phyloP scores from a whole-genome alignment of 2,329 filamentous ascomycete genomes.

The Calcarisporium arbuscula region DNA sequence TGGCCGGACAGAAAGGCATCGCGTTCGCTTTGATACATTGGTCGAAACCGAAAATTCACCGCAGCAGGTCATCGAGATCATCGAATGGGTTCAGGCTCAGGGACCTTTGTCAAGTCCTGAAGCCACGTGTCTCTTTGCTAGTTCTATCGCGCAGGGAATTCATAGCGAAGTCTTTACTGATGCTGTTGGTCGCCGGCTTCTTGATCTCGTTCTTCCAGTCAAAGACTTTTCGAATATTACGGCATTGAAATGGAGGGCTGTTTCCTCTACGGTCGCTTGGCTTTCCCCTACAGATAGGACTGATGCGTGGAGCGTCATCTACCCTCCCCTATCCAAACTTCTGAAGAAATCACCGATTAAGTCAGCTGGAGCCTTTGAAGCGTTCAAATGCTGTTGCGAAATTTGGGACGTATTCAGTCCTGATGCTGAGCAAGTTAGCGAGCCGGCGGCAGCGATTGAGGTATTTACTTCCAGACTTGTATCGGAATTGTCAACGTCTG shows the following conservation, averaged over 20 bases:
- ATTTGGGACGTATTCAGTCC: constrained; percentile 33
- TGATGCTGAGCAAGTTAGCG: constrained; percentile 22
- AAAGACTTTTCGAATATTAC: constrained; percentile 22
- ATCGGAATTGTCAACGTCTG: constrained; percentile 19
- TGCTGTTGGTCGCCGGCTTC: constrained; percentile 30
- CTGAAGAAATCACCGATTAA: constrained; percentile 25
- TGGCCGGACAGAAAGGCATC: constrained; percentile 11
- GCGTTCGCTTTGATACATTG: constrained; percentile 14
- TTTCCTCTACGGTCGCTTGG: constrained; percentile 30
- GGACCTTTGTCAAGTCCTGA: constrained; percentile 22
- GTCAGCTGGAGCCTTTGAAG: constrained; percentile 31
- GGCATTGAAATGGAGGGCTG: constrained; percentile 35
- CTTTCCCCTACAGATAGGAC: constrained; percentile 19
- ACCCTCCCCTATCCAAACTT: constrained; percentile 24
- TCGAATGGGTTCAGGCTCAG: constrained; percentile 35
- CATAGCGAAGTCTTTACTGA: constrained; percentile 36
- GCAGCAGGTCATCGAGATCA: constrained; percentile 35
- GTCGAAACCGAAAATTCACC: constrained; percentile 38
- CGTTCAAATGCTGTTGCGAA: constrained; percentile 32
- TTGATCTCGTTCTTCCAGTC: constrained; percentile 25
- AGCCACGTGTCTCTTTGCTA: constrained; percentile 35
- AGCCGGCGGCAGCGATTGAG: constrained; percentile 24
- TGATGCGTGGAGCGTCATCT: constrained; percentile 26
- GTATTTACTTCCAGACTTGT: constrained; percentile 27
- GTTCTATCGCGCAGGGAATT: constrained; percentile 36